A percentile compares a stretch with the other conserved stretches of the same genome.
Evolutionary conservation across 1,139 yeast species (phyloP).

Genomic region (Nakaseomyces nivariensis): DNA sequence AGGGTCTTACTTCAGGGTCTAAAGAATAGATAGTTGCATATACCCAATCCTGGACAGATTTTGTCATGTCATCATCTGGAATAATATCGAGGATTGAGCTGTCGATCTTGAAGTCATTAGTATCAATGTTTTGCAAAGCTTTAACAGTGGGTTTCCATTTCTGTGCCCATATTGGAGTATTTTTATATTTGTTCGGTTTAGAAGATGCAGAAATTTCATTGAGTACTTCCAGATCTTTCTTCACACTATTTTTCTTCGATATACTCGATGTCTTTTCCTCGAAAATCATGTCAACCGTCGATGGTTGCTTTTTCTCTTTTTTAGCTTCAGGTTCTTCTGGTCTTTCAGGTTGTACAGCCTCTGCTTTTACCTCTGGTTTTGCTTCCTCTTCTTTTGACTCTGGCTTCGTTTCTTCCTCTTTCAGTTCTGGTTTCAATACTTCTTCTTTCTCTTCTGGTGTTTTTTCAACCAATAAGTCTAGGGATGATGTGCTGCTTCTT

Average conservation of each 20-base stretch:
- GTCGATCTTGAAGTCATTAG: conserved; percentile 27
- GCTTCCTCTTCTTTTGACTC: not conserved
- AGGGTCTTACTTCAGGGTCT: conserved; percentile 47
- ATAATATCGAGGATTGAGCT: conserved; percentile 56
- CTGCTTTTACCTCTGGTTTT: not conserved
- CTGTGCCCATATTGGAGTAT: conserved; percentile 78
- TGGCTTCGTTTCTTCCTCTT: not conserved
- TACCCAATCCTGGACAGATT: conserved; percentile 81
- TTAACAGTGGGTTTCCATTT: conserved; percentile 48
- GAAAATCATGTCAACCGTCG: conserved; percentile 20
- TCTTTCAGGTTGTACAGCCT: not conserved
- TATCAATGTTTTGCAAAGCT: conserved; percentile 26
- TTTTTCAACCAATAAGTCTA: not conserved
- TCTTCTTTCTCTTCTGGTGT: not conserved
- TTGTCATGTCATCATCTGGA: conserved; percentile 75
- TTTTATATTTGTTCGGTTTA: conserved; percentile 55
- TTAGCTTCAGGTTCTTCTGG: not conserved
- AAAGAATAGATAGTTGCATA: conserved; percentile 68
- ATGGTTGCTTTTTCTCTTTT: not conserved
- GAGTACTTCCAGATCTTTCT: conserved; percentile 25
- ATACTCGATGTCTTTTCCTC: conserved; percentile 24
- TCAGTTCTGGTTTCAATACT: not conserved
- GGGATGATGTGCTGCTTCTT: not conserved
- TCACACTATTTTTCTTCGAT: conserved; percentile 27
- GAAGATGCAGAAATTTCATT: conserved; percentile 26